Conservation (phyloP, 140 eudicot genomes). For the Erigeron philadelphicus region DNA sequence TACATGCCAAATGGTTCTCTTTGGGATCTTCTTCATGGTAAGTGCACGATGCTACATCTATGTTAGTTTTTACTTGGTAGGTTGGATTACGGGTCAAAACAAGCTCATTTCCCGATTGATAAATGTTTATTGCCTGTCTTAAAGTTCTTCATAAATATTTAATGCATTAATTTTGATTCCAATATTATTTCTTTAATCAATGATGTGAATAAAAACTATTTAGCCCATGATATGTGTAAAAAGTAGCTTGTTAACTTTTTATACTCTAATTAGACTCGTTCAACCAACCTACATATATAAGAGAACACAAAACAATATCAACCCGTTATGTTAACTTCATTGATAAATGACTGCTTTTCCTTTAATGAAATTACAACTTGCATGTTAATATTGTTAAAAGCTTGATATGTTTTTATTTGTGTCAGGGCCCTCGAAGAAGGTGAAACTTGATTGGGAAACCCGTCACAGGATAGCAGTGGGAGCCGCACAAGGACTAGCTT, state of each 20-base stretch:
- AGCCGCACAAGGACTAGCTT: constrained; percentile 88
- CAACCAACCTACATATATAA: background rate
- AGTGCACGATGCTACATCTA: background rate
- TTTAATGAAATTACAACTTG: background rate
- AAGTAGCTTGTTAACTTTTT: no score
- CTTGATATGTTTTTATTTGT: background rate
- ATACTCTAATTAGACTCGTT: no score
- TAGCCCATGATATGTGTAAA: no score
- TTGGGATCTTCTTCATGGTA: constrained; percentile 96
- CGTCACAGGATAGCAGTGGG: constrained; percentile 83
- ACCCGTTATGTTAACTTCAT: background rate
- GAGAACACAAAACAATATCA: background rate
- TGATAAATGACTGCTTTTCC: background rate
- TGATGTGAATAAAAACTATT: no score
- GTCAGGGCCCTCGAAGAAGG: constrained; percentile 72
- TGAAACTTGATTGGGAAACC: constrained; percentile 85
- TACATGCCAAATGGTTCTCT: constrained; percentile 97
- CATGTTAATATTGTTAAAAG: background rate
- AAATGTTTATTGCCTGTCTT: background rate
- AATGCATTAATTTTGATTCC: no score
- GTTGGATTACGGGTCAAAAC: background rate
- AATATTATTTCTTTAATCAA: no score
- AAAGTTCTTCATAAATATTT: no score
- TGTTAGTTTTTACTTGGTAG: background rate
- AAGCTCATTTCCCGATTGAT: background rate